Evolutionary conservation across 176 grass and related monocot genomes (phyloP), one percentile per base, ranked within the genome.

Genomic region (Pontederia crassipes): DNA sequence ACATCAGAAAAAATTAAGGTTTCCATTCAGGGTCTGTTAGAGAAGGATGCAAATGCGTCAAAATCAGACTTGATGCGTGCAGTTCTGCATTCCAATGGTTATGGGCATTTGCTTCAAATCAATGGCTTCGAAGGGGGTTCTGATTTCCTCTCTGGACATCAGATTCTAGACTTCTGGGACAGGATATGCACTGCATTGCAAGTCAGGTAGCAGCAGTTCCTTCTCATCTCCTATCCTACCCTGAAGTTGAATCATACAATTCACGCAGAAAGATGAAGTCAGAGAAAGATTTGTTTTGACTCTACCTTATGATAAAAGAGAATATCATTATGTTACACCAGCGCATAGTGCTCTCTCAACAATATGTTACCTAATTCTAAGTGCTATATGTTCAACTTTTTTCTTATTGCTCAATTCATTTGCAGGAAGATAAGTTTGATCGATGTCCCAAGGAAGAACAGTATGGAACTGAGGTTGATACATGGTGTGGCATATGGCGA

Each of bases 151-250:
- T 87, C 92, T n/a, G 92, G 92, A 4, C 73, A 86, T 28, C 87
- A 88, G 70, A 77, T 97, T 70, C 69, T 97, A 66, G 78, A 85
- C 66, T 76, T 97, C 54, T 97, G 92, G 92, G 87, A 97, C 46
- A 78, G 87, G 58, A 85, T 91, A 12, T 97, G 83, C 73, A 46
- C 72, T 1, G 71, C 87, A 7, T 53, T 97, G 2, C 79, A 78
- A 72, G 87, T 85, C 64, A 91, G 73, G 92, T 96, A 77, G 45
- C 11, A 13, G 46, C 12, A 15, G 48, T 55, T 48, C 60, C 12
- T 55, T 52, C 17, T 4, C 11, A 26, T 20, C 9, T 20, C 9
- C 1, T 48, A 20, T 28, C 12, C 12, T 60, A 32, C 18, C 3
- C 40, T 29, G 57, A 11, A 35, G 10, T 60, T 17, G 16, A 15